Conservation (phyloP, 805 yeast species). For the Yarrowia sp. region DNA sequence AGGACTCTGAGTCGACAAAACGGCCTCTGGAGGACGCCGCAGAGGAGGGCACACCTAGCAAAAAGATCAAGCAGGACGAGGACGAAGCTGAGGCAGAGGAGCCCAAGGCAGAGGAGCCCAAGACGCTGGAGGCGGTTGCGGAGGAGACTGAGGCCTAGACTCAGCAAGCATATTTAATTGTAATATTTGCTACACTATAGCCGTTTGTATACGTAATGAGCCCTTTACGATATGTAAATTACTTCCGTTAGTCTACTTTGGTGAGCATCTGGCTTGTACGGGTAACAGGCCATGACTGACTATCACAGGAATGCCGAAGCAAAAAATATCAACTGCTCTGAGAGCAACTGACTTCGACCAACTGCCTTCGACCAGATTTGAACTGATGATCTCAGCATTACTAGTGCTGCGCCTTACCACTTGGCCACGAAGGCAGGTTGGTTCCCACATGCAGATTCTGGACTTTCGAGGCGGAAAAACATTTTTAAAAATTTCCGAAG, state of each 20-base stretch:
- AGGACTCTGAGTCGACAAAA: background rate
- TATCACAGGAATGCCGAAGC: too few relatives aligned
- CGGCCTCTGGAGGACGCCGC: background rate
- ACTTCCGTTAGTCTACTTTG: too few relatives aligned
- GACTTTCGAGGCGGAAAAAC: background rate
- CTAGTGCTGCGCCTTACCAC: background rate
- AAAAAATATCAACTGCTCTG: too few relatives aligned
- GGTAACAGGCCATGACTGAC: too few relatives aligned
- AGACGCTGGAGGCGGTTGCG: background rate
- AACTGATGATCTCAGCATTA: background rate
- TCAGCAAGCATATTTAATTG: background rate
- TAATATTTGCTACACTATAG: too few relatives aligned
- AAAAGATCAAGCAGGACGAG: background rate
- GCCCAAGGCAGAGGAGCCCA: background rate
- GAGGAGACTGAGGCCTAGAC: background rate
- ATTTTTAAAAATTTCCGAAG: too few relatives aligned
- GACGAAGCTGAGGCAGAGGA: background rate
- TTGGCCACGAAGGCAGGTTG: background rate
- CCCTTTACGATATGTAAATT: too few relatives aligned
- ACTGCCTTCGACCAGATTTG: background rate
- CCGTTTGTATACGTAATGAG: too few relatives aligned
- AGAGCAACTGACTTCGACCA: too few relatives aligned
- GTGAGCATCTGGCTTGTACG: too few relatives aligned
- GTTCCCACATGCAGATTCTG: background rate
- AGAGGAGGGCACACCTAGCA: constrained; percentile 1